These are phyloP conservation scores for Wickerhamomyces xylosicus DNA, from an alignment of 805 yeast species.

Conservation along the genomic window DNA sequence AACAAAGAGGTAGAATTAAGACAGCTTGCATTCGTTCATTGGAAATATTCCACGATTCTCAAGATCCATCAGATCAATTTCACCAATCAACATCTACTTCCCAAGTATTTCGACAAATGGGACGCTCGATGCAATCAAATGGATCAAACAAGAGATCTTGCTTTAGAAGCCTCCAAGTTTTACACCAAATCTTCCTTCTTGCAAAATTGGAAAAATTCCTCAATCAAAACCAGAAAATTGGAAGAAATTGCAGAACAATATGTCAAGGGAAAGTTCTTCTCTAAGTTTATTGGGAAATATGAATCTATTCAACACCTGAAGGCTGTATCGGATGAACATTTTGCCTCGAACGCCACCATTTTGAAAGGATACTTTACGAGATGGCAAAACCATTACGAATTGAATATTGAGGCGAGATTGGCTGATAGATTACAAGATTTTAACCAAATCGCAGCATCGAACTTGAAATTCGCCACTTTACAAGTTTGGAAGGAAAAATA, in stretches of 20 bases:
- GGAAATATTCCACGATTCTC: slow-evolving; percentile 4
- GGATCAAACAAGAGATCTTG: slow-evolving; percentile 5
- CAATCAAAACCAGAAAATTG: neutral
- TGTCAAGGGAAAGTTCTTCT: slow-evolving; percentile 4
- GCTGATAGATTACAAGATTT: neutral
- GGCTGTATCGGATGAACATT: neutral
- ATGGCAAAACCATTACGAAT: slow-evolving; percentile 7
- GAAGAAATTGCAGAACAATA: slow-evolving; percentile 4
- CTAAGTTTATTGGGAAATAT: slow-evolving; percentile 2
- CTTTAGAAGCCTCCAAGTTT: slow-evolving; percentile 7
- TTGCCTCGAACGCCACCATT: neutral
- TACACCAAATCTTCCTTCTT: slow-evolving; percentile 13
- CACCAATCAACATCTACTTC: neutral
- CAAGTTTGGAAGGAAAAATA: slow-evolving; percentile 7
- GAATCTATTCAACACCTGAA: neutral
- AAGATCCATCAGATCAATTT: neutral
- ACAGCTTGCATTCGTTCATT: slow-evolving; percentile 1
- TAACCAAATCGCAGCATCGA: neutral
- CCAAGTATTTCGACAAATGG: slow-evolving; percentile 7
- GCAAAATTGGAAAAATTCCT: slow-evolving; percentile 9
- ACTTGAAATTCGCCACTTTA: neutral
- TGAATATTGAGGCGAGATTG: slow-evolving; percentile 1
- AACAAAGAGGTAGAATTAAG: neutral
- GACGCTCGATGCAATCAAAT: slow-evolving; percentile 2
- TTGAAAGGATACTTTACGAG: neutral